Base-by-base conservation (phyloP, 495 filamentous ascomycete species). In the Penicillium dipodomyicola region DNA sequence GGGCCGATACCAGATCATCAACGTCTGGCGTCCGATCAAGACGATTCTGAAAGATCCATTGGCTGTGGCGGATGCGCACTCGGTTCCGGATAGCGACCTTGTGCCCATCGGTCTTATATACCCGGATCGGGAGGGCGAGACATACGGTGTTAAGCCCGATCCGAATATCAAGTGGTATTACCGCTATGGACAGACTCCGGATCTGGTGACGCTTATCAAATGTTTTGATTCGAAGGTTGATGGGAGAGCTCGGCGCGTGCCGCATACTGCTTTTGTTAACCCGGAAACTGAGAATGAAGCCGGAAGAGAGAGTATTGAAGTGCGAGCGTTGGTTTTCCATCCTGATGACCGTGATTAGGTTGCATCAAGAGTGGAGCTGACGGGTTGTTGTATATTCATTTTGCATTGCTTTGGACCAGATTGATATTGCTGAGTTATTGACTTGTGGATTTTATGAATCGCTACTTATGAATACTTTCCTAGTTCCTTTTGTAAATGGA, bases 1-100 rank as follows among this genome's bases (percentile, higher is more conserved):
- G 60, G 81, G 81, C 22, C 80, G 87, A 8, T 86, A 83, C 63
- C 86, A 90, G 65, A 87, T 90, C 66, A 88, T 91, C 73, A 91
- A 91, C 59, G 87, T 90, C 54, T 90, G 87, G 88, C 83, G 87
- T 0, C 87, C 88, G 1, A 89, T 90, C 61, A 80, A 80, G 57
- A 79, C 78, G 0, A 82, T 89, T 46, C 65, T 74, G 33, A 80
- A 81, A 41, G 85, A 89, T 61, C 86, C 86, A 0, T 72, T 89
- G 0, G 80, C 79, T 4, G 73, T 89, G 17, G 84, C 84, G 0
- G 83, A 88, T 48, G 77, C 76, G 0, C 63, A 73, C 50, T 67
- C 67, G 4, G 76, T 83, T 0, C 65, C 65, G 0, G 78, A 82
- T 2, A 69, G 64, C 3, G 77, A 80, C 41, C 68, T 82, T 1